A percentile compares a stretch with the other conserved stretches of the same genome.
Evolutionary conservation across 352 stramenopile genomes (phyloP).

Genomic region (Phytophthora cryptogea): DNA sequence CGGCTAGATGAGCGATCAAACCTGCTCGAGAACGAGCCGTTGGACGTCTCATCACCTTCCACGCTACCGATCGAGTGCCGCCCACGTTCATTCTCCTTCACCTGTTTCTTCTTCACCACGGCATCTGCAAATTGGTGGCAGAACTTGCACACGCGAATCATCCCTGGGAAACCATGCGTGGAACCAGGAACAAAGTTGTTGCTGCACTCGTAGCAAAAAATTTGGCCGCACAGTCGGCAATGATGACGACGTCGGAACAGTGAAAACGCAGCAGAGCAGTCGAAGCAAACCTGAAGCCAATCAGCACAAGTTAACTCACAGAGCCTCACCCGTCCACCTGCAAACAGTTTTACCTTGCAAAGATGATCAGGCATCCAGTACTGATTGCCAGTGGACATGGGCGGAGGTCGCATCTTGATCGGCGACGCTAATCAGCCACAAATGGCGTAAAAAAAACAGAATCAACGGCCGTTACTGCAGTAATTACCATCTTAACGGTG

Average conservation of each 20-base stretch:
- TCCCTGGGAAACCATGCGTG: slow-evolving; percentile 52
- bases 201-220: slow-evolving; percentile 88
- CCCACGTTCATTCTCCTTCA: slow-evolving; percentile 17
- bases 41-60: slow-evolving; percentile 27
- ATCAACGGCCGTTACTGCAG: slow-evolving; percentile 2
- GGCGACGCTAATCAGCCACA: slow-evolving; percentile 21
- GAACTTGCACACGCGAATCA: slow-evolving; percentile 81
- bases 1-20: slow-evolving; percentile 32
- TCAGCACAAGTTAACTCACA: background rate
- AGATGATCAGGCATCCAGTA: slow-evolving; percentile 89
- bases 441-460: background rate
- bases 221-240: slow-evolving; percentile 85
- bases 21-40: slow-evolving; percentile 19
- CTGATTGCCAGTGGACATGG: slow-evolving; percentile 52
- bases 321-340: background rate
- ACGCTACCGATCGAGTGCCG: slow-evolving; percentile 24
- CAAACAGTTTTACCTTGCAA: slow-evolving; percentile 60
- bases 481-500: background rate
- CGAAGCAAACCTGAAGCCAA: slow-evolving; percentile 69
- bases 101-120: slow-evolving; percentile 39
- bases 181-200: slow-evolving; percentile 73
- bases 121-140: slow-evolving; percentile 60
- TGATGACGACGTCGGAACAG: slow-evolving; percentile 85
- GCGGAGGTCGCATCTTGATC: slow-evolving; percentile 35
- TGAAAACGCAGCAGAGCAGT: slow-evolving; percentile 81